Evolutionary conservation across 2,329 filamentous ascomycete species (phyloP).

Genomic region (Sarocladiaceae sp.): DNA sequence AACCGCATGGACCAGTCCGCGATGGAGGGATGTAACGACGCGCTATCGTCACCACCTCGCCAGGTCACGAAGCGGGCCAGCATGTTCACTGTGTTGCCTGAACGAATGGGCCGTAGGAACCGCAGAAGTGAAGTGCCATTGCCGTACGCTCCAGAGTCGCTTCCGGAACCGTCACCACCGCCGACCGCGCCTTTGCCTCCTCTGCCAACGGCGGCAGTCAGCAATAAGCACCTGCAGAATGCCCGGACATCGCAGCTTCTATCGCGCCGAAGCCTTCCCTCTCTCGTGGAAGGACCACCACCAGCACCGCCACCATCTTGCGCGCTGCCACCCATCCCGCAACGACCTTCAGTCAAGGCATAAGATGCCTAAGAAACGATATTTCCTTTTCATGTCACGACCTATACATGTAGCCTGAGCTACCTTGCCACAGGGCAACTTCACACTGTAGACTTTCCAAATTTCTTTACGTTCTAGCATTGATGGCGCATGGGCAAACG

Average conservation of each 20-base stretch:
- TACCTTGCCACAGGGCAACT: neutral
- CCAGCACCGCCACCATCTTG: constrained; percentile 48
- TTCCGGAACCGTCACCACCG: constrained; percentile 19
- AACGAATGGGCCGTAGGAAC: neutral
- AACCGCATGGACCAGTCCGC: neutral
- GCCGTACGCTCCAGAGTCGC: constrained; percentile 17
- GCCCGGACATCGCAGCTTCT: neutral
- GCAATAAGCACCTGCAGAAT: constrained; percentile 2
- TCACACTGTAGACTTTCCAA: neutral
- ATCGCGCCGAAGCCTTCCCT: constrained; percentile 42
- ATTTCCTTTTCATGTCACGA: neutral
- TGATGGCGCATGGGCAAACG: neutral
- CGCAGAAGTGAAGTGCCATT: constrained; percentile 16
- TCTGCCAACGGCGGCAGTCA: constrained; percentile 20
- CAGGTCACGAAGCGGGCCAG: constrained; percentile 14
- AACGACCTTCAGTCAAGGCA: constrained; percentile 9
- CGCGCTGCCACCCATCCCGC: constrained; percentile 48
- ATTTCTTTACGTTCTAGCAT: neutral
- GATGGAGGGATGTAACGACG: neutral
- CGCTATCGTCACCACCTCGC: neutral
- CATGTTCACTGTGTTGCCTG: constrained; percentile 13
- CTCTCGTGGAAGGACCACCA: constrained; percentile 43
- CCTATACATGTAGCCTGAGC: neutral
- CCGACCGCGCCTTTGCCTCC: constrained; percentile 25
- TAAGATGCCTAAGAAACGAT: neutral